Evolutionary conservation across 2,329 filamentous ascomycete genomes (phyloP).

Genomic region (Aspergillus quadricinctus): DNA sequence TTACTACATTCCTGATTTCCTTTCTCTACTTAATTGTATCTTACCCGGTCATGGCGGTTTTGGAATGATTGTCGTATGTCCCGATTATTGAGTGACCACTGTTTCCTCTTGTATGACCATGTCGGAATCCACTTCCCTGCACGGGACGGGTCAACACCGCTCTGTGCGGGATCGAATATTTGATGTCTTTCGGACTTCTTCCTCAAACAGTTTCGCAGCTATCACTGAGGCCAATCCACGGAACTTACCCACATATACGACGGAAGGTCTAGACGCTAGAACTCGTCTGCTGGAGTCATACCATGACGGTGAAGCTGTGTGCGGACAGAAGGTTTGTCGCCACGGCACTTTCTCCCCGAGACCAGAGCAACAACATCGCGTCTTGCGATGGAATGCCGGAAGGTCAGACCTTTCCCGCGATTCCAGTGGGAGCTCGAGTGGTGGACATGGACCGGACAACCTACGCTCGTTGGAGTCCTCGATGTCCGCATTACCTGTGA

Average conservation of each 20-base stretch:
- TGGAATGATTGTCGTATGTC: constrained; percentile 1
- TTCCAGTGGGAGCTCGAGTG: constrained; percentile 32
- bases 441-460: constrained; percentile 53
- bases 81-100: background rate
- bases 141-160: constrained; percentile 20
- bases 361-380: constrained; percentile 47
- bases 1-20: background rate
- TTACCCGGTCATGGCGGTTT: constrained; percentile 1
- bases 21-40: constrained; percentile 1
- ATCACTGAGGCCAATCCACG: constrained; percentile 1
- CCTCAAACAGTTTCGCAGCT: constrained; percentile 10
- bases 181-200: constrained; percentile 25
- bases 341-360: constrained; percentile 76
- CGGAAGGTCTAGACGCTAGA: constrained; percentile 26
- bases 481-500: constrained; percentile 68
- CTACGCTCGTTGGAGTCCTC: constrained; percentile 69
- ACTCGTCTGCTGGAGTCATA: constrained; percentile 40
- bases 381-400: constrained; percentile 23
- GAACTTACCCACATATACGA: constrained; percentile 7
- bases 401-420: constrained; percentile 26
- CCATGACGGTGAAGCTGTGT: constrained; percentile 31
- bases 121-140: constrained; percentile 24
- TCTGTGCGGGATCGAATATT: constrained; percentile 30
- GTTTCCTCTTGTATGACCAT: constrained; percentile 13
- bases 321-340: constrained; percentile 50